Evolutionary conservation across 495 filamentous ascomycete genomes (phyloP), one percentile per base, ranked within the genome.

Genomic region (Amphirosellinia nigrospora): DNA sequence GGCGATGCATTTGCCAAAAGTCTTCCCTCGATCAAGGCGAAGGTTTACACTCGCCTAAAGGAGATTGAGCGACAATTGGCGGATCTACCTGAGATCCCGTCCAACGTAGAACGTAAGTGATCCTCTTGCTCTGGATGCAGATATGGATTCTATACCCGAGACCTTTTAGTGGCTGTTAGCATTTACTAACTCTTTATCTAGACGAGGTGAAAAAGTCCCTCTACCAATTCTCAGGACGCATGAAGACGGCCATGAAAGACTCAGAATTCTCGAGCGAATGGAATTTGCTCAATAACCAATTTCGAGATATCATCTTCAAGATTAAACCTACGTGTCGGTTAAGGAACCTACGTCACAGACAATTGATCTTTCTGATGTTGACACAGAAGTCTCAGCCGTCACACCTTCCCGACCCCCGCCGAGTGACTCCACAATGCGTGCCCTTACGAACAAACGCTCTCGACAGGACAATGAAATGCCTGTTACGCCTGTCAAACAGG

Each of bases 11-110:
- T 78, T 56, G 64, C 72, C 13, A 39, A 61, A 36, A 73, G 86
- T 23, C 76, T 93, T 1, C 91, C 91, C 0, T 76, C 81, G 0
- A 89, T 93, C 28, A 86, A 86, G 41, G 66, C 82, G 0, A 85
- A 90, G 61, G 88, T 94, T 2, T 70, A 86, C 5, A 74, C 78
- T 5, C 86, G 85, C 3, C 82, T 87, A 0, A 66, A 71, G 0
- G 71, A 78, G 0, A 86, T 92, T 16, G 78, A 87, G 1, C 48
- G 66, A 0, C 81, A 88, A 60, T 78, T 93, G 0, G 70, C 71
- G 0, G 75, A 72, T 0, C 78, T 91, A 0, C 90, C 91, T 0
- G 85, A 89, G 28, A 86, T 89, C 0, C 88, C 89, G 0, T 23
- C 59, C 0, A 85, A 85, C 28, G 82, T 85, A 0, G 85, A 86